Evolutionary conservation across 345 rosid genomes (phyloP), one percentile per base, ranked within the genome.

Genomic region (Aquilaria malaccensis): DNA sequence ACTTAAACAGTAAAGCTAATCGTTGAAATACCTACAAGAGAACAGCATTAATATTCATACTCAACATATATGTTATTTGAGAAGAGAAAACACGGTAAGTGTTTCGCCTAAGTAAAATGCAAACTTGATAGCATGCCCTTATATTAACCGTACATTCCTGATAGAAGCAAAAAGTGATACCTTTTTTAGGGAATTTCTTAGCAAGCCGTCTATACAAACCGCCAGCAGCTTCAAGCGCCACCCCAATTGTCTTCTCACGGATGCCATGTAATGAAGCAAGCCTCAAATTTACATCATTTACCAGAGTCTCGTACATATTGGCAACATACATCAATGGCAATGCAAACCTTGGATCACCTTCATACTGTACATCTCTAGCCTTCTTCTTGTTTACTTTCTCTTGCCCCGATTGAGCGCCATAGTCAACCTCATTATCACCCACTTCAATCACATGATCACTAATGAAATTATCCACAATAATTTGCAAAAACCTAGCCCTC

Each of bases 151-250:
- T 9, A 9, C 22, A 37, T 37, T 37, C 9, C 30, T 11, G 14
- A 50, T 13, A 14, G 2, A 15, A 52, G 7, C 53, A 47, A 46
- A 45, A 54, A 0, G 9, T 10, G 53, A 45, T 70, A 92, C 98
- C 98, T 81, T 81, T 89, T 68, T 84, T 93, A 47, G 98, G 98
- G 68, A 84, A 89, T 76, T 87, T 93, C 73, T 85, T 87, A 2
- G 97, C 85, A 69, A 93, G 58, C 64, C 72, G 81, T 71, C 97
- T 74, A 64, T 93, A 93, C 80, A 93, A 84, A 46, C 97, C 98
- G 71, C 98, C 97, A 9, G 97, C 85, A 14, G 97, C 96, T 85
- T 93, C 97, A 67, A 93, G 96, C 55, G 97, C 89, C 46, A 89
- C 85, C 13, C 97, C 96, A 55, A 89, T 81, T 9, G 84, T 84